Evolutionary conservation across 768 basidiomycete species (phyloP), one percentile per base, ranked within the genome.

Genomic region (Auricularia sp.): DNA sequence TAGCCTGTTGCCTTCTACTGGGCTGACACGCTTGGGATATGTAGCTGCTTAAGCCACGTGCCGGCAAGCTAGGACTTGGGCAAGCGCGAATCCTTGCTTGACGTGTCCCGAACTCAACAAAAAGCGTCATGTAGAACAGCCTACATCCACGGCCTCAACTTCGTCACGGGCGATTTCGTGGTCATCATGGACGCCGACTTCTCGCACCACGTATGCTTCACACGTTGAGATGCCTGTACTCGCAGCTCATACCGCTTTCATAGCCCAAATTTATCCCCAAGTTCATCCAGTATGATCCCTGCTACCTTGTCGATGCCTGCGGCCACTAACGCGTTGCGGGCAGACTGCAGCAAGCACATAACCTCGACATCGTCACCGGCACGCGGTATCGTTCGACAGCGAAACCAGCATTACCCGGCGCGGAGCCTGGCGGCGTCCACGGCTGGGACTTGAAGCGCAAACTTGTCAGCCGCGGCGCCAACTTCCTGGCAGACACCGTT

Each of bases 131-230:
- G 3, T 67, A 93, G 91, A 64, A 94, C 93, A 23, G 93, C 93
- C 39, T 96, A 96, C 72, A 90, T 95, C 43, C 90, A 96, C 71
- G 93, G 93, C 12, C 79, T 96, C 60, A 87, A 91, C 69, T 95
- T 90, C 74, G 89, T 88, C 69, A 87, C 87, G 0, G 93, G 93
- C 8, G 91, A 92, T 75, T 96, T 94, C 76, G 91, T 94, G 23
- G 91, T 95, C 71, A 95, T 96, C 73, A 96, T 96, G 93, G 93
- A 96, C 70, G 93, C 93, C 61, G 93, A 96, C 77, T 94, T 96
- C 75, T 94, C 92, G 4, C 93, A 96, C 71, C 93, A 96, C 69
- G 93, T 93, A 76, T 56, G 29, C 76, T 29, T 18, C 58, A 65
- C 21, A 39, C 39, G 2, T 2, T 29, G 29, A 29, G 29, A 1